Base-by-base conservation (phyloP, 2,329 filamentous ascomycete genomes). In the Dactylellina sp. region DNA sequence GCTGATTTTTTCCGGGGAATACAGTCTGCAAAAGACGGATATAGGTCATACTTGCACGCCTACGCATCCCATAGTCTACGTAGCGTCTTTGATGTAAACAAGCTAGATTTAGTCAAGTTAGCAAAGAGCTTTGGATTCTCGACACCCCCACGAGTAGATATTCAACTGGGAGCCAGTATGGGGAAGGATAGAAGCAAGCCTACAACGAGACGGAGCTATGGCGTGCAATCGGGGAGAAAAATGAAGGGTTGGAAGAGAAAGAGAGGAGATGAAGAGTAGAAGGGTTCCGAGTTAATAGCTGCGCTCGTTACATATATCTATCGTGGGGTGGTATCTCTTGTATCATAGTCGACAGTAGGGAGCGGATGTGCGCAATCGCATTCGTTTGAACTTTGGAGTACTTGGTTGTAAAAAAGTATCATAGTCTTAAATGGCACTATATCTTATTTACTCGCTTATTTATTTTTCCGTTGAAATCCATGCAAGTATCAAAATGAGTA, bases 41-140 rank as follows among this genome's bases (percentile, higher is more conserved):
- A 95, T 84, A 87, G 91, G 72, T 92, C 91, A 18, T 99, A 99
- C 81, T 86, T 99, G 22, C 93, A 98, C 81, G 94, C 95, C 0
- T 99, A 99, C 80, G 93, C 94, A 20, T 93, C 89, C 70, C 95
- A 94, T 82, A 89, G 87, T 77, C 84, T 95, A 71, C 87, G 92
- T 25, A 90, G 88, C n/a, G 89, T 96, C 39, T 96, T 94, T 80
- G 91, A 94, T 80, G 88, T 96, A 60, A 85, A 92, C 81, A 91
- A 92, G 80, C 84, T 95, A 11, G 92, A 96, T 80, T 84, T 96
- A 16, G 88, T 89, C 78, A 94, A 93, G 83, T 89, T 96, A 2
- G 91, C 91, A 57, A 94, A 92, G 85, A 87, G 88, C 76, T 96
- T 95, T 79, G 92, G 92, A 0, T 96, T 96, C 81, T 82, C 85